Conservation (phyloP, 1,284 basidiomycete species). For the Ustilago bromivora region DNA sequence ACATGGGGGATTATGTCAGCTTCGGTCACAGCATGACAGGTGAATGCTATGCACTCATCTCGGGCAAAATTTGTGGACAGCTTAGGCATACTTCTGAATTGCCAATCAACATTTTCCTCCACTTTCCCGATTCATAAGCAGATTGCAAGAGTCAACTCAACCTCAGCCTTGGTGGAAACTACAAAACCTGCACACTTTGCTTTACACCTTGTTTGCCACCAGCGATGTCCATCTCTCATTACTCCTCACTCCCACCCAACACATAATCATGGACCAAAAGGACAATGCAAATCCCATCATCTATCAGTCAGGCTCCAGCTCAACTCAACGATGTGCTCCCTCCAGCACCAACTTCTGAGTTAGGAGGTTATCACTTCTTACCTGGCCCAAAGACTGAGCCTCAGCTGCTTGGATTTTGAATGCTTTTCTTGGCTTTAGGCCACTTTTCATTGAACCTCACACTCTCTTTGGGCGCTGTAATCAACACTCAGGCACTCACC, state of each 20-base stretch:
- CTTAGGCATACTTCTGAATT: neutral
- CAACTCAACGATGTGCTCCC: slow-evolving; percentile 59
- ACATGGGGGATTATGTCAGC: too few relatives aligned
- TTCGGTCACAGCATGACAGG: too few relatives aligned
- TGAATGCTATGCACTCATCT: too few relatives aligned
- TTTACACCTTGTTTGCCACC: neutral
- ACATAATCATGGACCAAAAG: slow-evolving; percentile 47
- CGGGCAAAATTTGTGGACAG: too few relatives aligned
- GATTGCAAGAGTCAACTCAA: neutral
- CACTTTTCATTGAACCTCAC: too few relatives aligned
- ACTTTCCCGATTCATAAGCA: neutral
- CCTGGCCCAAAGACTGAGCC: too few relatives aligned
- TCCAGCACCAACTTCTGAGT: slow-evolving; percentile 26
- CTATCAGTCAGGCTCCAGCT: slow-evolving; percentile 57
- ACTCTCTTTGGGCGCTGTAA: too few relatives aligned
- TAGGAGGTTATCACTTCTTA: too few relatives aligned
- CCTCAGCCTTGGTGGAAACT: neutral
- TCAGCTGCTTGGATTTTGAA: too few relatives aligned
- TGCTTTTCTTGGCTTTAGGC: too few relatives aligned
- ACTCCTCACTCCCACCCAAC: slow-evolving; percentile 2
- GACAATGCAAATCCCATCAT: slow-evolving; percentile 71
- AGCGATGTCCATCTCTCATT: neutral
- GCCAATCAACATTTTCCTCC: neutral
- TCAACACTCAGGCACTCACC: too few relatives aligned
- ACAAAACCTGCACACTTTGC: neutral